These are phyloP conservation scores for Cladorrhinum sp. DNA, from an alignment of 2,329 filamentous ascomycete species.

Conservation along the genomic window DNA sequence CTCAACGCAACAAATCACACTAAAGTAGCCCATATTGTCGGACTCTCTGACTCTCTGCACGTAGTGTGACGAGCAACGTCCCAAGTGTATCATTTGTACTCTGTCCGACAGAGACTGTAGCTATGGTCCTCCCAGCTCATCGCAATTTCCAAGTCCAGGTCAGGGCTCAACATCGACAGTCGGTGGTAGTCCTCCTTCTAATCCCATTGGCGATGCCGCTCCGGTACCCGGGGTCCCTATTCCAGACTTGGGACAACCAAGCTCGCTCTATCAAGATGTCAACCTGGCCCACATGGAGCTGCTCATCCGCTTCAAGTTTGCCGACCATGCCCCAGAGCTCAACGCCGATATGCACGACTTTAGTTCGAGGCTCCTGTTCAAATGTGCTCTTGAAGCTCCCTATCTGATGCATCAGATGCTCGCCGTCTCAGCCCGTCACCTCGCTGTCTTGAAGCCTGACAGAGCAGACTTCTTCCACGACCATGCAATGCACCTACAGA, in stretches of 20 bases:
- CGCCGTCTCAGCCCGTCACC: constrained; percentile 37
- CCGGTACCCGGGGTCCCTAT: constrained; percentile 21
- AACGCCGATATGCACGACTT: constrained; percentile 22
- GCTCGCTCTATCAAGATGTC: constrained; percentile 17
- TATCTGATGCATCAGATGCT: constrained; percentile 39
- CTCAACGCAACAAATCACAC: background rate
- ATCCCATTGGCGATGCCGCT: background rate
- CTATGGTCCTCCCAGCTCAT: constrained; percentile 18
- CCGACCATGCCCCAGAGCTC: constrained; percentile 23
- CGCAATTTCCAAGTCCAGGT: background rate
- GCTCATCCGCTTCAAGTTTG: constrained; percentile 28
- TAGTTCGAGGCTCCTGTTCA: constrained; percentile 15
- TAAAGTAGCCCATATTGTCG: too few relatives aligned
- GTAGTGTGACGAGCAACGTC: constrained; percentile 32
- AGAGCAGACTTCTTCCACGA: constrained; percentile 29
- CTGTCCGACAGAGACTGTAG: constrained; percentile 30
- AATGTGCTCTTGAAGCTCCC: constrained; percentile 28
- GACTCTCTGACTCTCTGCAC: too few relatives aligned
- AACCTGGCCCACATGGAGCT: constrained; percentile 31
- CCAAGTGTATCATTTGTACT: constrained; percentile 31
- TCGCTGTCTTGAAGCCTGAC: constrained; percentile 29
- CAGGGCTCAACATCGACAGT: background rate
- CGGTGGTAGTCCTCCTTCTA: background rate
- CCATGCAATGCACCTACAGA: constrained; percentile 44
- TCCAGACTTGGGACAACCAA: constrained; percentile 11